These are phyloP conservation scores for Hebeloma cylindrosporum DNA, from an alignment of 768 basidiomycete genomes.

Conservation along the genomic window DNA sequence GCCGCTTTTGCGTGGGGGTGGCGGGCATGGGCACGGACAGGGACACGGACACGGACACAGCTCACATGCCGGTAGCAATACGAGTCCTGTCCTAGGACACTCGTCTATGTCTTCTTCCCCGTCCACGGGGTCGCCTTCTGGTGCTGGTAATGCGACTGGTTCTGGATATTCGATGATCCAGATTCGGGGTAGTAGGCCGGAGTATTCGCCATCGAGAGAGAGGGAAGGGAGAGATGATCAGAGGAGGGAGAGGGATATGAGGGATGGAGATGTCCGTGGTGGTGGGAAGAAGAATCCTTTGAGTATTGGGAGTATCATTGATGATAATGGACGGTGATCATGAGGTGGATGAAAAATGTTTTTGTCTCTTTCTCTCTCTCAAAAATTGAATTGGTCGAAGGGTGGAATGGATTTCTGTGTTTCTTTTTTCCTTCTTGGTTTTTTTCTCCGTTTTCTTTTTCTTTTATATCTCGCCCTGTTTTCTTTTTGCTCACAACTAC, in stretches of 20 bases:
- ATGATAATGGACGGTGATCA: conserved; percentile 39
- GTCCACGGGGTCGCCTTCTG: neutral
- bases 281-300: conserved; percentile 60
- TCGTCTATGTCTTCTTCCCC: conserved; percentile 2
- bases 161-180: conserved; percentile 32
- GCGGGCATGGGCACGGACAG: conserved; percentile 1
- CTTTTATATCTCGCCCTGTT: neutral
- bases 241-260: conserved; percentile 17
- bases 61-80: no score
- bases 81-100: conserved; percentile 5
- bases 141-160: neutral
- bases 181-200: conserved; percentile 34
- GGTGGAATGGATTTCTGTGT: no score
- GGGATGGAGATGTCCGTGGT: conserved; percentile 22
- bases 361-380: neutral
- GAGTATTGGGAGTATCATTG: conserved; percentile 73
- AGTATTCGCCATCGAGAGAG: conserved; percentile 19
- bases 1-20: conserved; percentile 39
- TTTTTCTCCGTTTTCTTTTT: neutral
- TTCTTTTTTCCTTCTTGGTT: neutral
- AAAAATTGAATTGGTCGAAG: neutral
- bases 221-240: conserved; percentile 15
- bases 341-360: neutral
- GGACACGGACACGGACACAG: no score
- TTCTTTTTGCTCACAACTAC: neutral